phyloP scores from a whole-genome alignment of 345 rosid species.

The Xanthoceras sorbifolium region DNA sequence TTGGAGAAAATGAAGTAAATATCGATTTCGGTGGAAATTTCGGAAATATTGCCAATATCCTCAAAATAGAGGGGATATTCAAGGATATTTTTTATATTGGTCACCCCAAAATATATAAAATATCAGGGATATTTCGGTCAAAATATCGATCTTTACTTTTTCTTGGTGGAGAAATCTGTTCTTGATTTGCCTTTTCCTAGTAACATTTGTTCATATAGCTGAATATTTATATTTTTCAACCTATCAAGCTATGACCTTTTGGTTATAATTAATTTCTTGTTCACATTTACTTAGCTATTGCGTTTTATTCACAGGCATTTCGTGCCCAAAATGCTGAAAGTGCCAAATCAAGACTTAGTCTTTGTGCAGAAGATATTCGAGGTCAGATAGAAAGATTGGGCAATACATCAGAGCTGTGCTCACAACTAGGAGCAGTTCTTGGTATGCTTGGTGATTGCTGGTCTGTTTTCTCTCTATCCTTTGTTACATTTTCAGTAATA shows the following conservation, averaged over 20 bases:
- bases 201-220: neutral
- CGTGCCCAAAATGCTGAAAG: slow-evolving; percentile 84
- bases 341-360: slow-evolving; percentile 78
- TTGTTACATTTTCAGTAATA: neutral
- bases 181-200: neutral
- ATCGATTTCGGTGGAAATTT: too few species aligned
- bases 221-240: neutral
- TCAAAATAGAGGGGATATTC: too few species aligned
- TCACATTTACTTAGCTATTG: slow-evolving; percentile 17
- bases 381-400: slow-evolving; percentile 71
- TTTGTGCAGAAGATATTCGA: slow-evolving; percentile 85
- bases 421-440: slow-evolving; percentile 98
- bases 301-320: slow-evolving; percentile 60
- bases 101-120: too few species aligned
- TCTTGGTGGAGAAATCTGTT: neutral
- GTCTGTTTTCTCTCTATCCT: slow-evolving; percentile 41
- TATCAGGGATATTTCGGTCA: too few species aligned
- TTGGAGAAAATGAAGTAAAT: too few species aligned
- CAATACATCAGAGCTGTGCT: slow-evolving; percentile 80
- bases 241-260: neutral
- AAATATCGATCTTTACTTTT: too few species aligned
- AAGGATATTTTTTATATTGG: too few species aligned
- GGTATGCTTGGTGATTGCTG: slow-evolving; percentile 99
- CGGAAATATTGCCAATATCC: too few species aligned
- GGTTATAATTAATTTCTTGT: neutral